Percentiles rank a stretch among this genome's conserved stretches.
Conservation (phyloP, 2,329 filamentous ascomycete species). For the Fusarium haematococcum region DNA sequence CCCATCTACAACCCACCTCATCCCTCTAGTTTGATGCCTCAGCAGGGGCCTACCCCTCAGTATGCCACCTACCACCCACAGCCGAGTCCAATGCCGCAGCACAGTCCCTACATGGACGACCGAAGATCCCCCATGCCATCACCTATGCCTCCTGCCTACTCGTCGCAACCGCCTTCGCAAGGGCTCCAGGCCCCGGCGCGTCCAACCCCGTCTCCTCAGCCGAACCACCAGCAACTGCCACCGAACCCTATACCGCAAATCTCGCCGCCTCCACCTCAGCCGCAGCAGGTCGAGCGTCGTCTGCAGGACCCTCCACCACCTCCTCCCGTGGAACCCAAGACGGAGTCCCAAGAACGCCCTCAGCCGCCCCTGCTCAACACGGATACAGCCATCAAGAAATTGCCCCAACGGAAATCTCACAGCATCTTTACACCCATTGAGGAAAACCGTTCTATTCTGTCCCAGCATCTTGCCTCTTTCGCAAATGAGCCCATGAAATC, state of each 20-base stretch:
- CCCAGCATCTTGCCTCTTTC: slow-evolving; percentile 81
- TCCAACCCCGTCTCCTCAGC: slow-evolving; percentile 70
- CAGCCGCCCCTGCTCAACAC: slow-evolving; percentile 63
- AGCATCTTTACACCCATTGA: slow-evolving; percentile 99
- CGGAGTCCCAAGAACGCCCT: slow-evolving; percentile 61
- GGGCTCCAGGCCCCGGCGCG: slow-evolving; percentile 59
- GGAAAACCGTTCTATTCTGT: slow-evolving; percentile 87
- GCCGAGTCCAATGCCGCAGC: slow-evolving; percentile 58
- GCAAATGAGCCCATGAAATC: slow-evolving; percentile 62
- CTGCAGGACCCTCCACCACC: slow-evolving; percentile 64
- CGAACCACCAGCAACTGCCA: slow-evolving; percentile 63
- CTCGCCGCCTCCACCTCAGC: slow-evolving; percentile 64
- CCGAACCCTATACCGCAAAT: slow-evolving; percentile 61
- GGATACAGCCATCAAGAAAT: slow-evolving; percentile 66
- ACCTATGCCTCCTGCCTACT: slow-evolving; percentile 76
- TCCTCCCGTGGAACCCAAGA: slow-evolving; percentile 62
- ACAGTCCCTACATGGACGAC: slow-evolving; percentile 81
- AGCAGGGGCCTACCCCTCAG: slow-evolving; percentile 34
- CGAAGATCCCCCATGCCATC: slow-evolving; percentile 63
- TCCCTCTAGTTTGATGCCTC: slow-evolving; percentile 39
- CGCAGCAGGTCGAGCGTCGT: slow-evolving; percentile 55
- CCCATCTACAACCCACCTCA: slow-evolving; percentile 80
- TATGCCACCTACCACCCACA: slow-evolving; percentile 39
- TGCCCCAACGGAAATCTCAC: slow-evolving; percentile 82
- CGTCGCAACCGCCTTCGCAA: slow-evolving; percentile 67